These are phyloP conservation scores for Hydrangea macrophylla DNA, from an alignment of 148 eudicot genomes.

Conservation along the genomic window DNA sequence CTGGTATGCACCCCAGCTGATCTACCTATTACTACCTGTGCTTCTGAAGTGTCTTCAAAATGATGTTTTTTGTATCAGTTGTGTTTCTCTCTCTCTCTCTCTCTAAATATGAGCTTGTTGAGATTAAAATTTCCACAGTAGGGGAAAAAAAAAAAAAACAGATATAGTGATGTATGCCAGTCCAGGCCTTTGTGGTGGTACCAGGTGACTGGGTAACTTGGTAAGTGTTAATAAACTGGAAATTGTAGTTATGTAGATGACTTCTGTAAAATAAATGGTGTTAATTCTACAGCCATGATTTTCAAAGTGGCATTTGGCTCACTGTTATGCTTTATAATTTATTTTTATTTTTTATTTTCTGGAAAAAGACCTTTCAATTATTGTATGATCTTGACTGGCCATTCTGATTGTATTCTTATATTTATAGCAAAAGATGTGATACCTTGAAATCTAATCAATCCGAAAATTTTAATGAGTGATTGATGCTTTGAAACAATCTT, in stretches of 20 bases:
- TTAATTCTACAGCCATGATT: too few species aligned
- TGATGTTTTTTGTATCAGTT: constrained; percentile 20
- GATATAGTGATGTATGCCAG: constrained; percentile 47
- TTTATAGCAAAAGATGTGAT: background rate
- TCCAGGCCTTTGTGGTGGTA: constrained; percentile 76
- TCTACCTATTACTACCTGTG: constrained; percentile 41
- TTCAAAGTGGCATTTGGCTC: background rate
- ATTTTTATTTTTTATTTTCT: background rate
- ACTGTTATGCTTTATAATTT: background rate
- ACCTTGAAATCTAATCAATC: background rate
- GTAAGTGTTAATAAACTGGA: constrained; percentile 37
- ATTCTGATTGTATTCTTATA: background rate
- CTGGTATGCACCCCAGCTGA: constrained; percentile 68
- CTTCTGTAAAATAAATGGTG: constrained; percentile 17
- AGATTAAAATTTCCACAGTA: background rate
- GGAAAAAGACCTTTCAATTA: background rate
- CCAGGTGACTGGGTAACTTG: constrained; percentile 78
- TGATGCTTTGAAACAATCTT: background rate
- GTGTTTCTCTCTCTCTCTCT: background rate
- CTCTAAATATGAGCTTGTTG: constrained; percentile 4
- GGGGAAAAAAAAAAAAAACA: constrained; percentile 18
- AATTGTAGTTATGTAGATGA: constrained; percentile 7
- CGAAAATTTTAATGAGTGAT: background rate
- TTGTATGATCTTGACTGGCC: constrained; percentile 2
- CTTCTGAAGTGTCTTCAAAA: constrained; percentile 58